phyloP scores from a whole-genome alignment of 2,329 filamentous ascomycete genomes.

The Hypoxylon sp. region DNA sequence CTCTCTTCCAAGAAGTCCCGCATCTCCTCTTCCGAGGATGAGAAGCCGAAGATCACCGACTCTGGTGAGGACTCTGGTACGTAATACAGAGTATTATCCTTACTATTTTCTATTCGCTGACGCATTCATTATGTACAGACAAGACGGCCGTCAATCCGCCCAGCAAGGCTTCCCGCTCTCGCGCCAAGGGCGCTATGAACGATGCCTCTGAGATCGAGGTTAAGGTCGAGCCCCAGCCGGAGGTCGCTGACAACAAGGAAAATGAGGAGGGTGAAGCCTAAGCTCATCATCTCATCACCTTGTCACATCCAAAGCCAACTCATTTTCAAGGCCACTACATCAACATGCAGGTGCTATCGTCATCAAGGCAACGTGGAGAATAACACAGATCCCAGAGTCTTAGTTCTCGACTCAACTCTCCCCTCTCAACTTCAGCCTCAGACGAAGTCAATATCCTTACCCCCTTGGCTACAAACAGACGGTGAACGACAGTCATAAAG shows the following conservation, averaged over 20 bases:
- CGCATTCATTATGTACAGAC: neutral
- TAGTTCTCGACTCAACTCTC: neutral
- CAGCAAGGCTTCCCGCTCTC: neutral
- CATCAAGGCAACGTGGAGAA: neutral
- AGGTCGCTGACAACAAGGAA: no score
- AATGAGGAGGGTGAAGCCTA: no score
- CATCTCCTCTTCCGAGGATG: constrained; percentile 2
- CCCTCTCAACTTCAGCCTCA: neutral
- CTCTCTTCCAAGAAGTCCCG: constrained; percentile 4
- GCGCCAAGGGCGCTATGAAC: neutral
- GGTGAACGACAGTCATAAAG: no score
- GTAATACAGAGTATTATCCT: neutral
- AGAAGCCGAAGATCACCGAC: neutral
- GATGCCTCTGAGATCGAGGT: neutral
- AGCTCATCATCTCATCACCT: neutral
- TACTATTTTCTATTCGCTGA: neutral
- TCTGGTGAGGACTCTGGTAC: constrained; percentile 1
- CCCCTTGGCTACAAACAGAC: neutral
- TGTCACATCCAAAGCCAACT: no score
- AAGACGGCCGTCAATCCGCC: neutral
- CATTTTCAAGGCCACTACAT: no score
- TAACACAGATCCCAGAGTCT: neutral
- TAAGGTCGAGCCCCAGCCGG: neutral
- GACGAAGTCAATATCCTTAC: neutral
- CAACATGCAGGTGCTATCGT: neutral